phyloP scores from a whole-genome alignment of 179 eudicot genomes.

The Silene noctiflora region DNA sequence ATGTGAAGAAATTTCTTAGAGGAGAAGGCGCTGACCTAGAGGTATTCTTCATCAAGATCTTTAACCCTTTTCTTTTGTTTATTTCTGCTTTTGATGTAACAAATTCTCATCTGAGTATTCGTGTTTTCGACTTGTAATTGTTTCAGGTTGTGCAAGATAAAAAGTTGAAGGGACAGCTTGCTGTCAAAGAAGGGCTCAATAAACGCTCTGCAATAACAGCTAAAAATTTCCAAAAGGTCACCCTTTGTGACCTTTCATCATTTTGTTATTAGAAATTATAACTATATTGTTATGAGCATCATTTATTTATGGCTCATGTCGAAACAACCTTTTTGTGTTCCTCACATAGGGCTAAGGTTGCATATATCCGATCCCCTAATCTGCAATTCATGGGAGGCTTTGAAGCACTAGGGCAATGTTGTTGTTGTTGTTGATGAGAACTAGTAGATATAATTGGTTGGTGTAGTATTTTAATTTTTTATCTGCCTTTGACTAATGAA shows the following conservation, averaged over 20 bases:
- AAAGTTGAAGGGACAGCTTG: slow-evolving; percentile 85
- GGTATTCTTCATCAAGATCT: slow-evolving; percentile 38
- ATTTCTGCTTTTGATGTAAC: neutral
- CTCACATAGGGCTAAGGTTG: too few species aligned
- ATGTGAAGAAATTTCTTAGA: slow-evolving; percentile 69
- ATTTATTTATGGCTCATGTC: too few species aligned
- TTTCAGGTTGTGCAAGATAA: slow-evolving; percentile 70
- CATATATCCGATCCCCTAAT: too few species aligned
- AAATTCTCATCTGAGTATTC: neutral
- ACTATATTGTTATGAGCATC: too few species aligned
- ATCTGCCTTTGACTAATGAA: neutral
- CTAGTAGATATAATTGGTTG: neutral
- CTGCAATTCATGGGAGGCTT: too few species aligned
- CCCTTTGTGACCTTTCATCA: neutral
- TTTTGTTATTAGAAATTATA: neutral
- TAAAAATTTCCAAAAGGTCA: slow-evolving; percentile 80
- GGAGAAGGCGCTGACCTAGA: slow-evolving; percentile 66
- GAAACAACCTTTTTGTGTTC: too few species aligned
- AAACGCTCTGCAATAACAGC: slow-evolving; percentile 76
- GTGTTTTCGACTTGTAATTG: neutral
- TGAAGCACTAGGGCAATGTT: too few species aligned
- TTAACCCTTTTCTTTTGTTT: neutral
- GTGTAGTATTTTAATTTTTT: neutral
- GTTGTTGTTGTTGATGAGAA: too few species aligned
- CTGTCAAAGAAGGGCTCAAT: slow-evolving; percentile 55